A percentile compares a stretch with the other conserved stretches of the same genome.
phyloP scores from a whole-genome alignment of 1,284 basidiomycete species.

The Fomitiporia mediterranea region DNA sequence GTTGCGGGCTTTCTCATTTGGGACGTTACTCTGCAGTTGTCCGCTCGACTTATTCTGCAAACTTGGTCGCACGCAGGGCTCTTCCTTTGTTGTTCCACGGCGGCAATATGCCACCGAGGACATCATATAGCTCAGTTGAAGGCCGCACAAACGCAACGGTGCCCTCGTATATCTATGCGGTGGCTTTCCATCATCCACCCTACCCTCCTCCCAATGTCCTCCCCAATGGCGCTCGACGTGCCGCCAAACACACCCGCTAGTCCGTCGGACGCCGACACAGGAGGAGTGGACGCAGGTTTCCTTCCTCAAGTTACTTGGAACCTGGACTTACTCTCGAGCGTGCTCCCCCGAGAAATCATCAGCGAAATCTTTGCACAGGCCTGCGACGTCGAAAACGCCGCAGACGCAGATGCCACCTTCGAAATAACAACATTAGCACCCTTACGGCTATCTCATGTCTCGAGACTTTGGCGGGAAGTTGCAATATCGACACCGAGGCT shows the following conservation, averaged over 20 bases:
- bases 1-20: background rate
- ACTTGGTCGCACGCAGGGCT: background rate
- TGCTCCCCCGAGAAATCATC: slow-evolving; percentile 13
- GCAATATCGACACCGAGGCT: slow-evolving; percentile 11
- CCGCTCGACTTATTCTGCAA: background rate
- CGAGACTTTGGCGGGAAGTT: slow-evolving; percentile 9
- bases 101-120: background rate
- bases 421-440: slow-evolving; percentile 1
- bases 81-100: background rate
- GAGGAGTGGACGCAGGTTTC: background rate
- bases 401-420: background rate
- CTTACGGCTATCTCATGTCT: slow-evolving; percentile 13
- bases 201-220: slow-evolving; percentile 1
- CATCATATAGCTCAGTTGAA: background rate
- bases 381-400: slow-evolving; percentile 8
- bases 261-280: background rate
- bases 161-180: slow-evolving; percentile 3
- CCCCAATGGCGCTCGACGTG: slow-evolving; percentile 8
- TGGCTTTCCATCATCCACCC: slow-evolving; percentile 2
- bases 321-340: background rate
- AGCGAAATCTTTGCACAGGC: slow-evolving; percentile 12
- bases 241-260: background rate
- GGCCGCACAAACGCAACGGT: background rate
- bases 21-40: background rate
- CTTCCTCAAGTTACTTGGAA: background rate